phyloP scores from a whole-genome alignment of 305 asterid species.

The Ilex paraguariensis region DNA sequence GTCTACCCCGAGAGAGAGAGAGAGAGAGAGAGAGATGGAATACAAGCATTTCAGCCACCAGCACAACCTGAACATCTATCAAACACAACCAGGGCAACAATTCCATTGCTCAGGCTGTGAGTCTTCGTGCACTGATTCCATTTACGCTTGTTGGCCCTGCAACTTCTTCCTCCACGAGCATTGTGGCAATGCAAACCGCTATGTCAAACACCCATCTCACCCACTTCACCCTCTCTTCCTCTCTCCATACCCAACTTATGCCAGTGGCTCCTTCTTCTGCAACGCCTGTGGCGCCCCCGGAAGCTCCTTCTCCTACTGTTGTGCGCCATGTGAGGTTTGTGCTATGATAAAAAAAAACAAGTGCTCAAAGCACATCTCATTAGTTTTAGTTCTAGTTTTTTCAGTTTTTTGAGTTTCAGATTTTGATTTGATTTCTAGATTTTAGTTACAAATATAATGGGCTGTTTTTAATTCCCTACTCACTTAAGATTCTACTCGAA shows the following conservation, averaged over 20 bases:
- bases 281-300: constrained; percentile 56
- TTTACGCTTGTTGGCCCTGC: constrained; percentile 58
- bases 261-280: constrained; percentile 63
- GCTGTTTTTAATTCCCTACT: no score
- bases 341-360: no score
- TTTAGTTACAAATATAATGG: no score
- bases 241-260: constrained; percentile 50
- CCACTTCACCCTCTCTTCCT: constrained; percentile 50
- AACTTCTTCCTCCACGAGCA: constrained; percentile 73
- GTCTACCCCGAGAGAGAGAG: background rate
- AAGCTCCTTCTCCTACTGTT: constrained; percentile 43
- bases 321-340: constrained; percentile 43
- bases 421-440: no score
- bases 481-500: no score
- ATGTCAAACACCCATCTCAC: constrained; percentile 56
- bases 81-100: constrained; percentile 37
- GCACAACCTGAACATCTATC: constrained; percentile 31
- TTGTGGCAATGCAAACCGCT: constrained; percentile 65
- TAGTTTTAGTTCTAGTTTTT: no score
- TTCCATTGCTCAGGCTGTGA: constrained; percentile 55
- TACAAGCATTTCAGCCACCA: constrained; percentile 78
- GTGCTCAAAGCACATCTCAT: no score
- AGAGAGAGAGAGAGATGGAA: constrained; percentile 34
- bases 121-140: constrained; percentile 31
- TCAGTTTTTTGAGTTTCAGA: no score